Base-by-base conservation (phyloP, 441 rosid species). In the Cnidoscolus chayamansa region DNA sequence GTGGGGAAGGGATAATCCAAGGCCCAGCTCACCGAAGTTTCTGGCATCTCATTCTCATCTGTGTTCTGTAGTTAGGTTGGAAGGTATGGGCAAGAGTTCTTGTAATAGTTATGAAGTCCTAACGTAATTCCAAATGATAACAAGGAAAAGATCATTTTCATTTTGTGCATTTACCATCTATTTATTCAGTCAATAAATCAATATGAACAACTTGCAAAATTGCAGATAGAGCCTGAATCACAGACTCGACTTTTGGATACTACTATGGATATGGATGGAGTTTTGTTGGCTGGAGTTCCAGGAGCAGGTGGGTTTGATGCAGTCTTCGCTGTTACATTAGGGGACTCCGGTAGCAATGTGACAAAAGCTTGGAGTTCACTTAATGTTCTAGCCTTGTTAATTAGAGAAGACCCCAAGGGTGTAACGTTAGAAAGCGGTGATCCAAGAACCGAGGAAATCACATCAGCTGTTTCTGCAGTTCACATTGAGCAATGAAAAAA, bases 301-400 rank as follows among this genome's bases (percentile, higher is more conserved):
- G 99, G 98, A 74, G 99, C 98, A 45, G 99, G 99, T 73, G 99
- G 99, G 31, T 95, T 88, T 69, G 97, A 95, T 80, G 99, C 99
- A 4, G 79, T 93, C 68, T 91, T 93, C 5, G 89, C 97, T 2
- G 75, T 95, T 48, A 84, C 91, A 9, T 77, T 95, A 37, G 97
- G 97, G 45, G 89, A 90, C 78, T 84, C 95, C 7, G 77, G 86
- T 74, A 74, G 74, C 82, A 77, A 78, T 16, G 79, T 95, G 73
- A 64, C 87, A 66, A 83, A 79, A 75, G 80, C 86, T 57, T 93
- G 99, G 98, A 91, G 90, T 77, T 86, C 87, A 2, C 85, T 65
- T 69, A 84, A 89, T 65, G 94, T 95, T 48, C 82, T 93, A 63
- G 92, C 93, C 77, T 80, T 95, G 84, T 77, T 95, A 77, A 98